phyloP scores from a whole-genome alignment of 2,329 filamentous ascomycete genomes.

The Monosporascus sp. region DNA sequence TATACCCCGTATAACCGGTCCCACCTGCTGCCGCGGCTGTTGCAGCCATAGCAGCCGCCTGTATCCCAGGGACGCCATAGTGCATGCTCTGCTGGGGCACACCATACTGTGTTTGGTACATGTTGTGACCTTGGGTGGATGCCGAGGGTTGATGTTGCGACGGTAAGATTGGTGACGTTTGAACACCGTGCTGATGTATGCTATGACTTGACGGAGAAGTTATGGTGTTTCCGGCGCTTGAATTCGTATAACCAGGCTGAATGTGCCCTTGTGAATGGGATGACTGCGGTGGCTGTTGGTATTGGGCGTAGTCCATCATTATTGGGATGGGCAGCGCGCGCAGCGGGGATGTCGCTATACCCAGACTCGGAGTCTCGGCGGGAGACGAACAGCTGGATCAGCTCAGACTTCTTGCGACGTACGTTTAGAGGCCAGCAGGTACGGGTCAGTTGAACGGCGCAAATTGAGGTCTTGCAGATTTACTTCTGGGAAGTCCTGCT shows the following conservation, averaged over 20 bases:
- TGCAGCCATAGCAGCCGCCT: conserved; percentile 86
- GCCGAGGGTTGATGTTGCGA: conserved; percentile 67
- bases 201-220: conserved; percentile 68
- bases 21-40: conserved; percentile 88
- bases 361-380: conserved; percentile 21
- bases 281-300: conserved; percentile 64
- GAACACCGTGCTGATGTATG: conserved; percentile 60
- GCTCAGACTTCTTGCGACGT: conserved; percentile 12
- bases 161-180: conserved; percentile 75
- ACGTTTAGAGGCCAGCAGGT: conserved; percentile 6
- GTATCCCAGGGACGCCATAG: conserved; percentile 77
- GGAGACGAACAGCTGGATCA: conserved; percentile 16
- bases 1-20: conserved; percentile 58
- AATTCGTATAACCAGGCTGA: conserved; percentile 56
- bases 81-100: conserved; percentile 71
- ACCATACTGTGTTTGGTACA: conserved; percentile 73
- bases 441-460: conserved; percentile 14
- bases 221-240: conserved; percentile 52
- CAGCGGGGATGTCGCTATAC: conserved; percentile 24
- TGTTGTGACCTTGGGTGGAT: conserved; percentile 64
- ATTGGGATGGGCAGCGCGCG: conserved; percentile 26
- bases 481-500: conserved; percentile 18
- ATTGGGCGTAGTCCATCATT: conserved; percentile 73
- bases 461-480: conserved; percentile 18
- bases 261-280: conserved; percentile 54